Evolutionary conservation across 345 rosid genomes (phyloP), one percentile per base, ranked within the genome.

Genomic region (Heritiera fomes): DNA sequence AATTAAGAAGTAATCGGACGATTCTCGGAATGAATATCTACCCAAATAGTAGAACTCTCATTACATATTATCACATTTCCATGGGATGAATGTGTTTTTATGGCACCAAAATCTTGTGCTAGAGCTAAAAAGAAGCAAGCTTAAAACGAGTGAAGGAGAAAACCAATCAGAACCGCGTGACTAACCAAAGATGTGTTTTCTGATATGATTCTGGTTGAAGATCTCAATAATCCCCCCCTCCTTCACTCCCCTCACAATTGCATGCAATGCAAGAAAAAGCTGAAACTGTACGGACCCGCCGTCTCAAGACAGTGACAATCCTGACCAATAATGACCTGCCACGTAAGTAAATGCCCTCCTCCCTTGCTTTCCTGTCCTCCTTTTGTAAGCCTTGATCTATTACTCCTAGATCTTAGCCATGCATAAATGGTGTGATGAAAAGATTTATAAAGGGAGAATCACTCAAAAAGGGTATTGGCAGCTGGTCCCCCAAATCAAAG

Each of bases 171-270:
- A 82, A 82, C 60, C 28, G 77, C 82, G 78, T 84, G 89, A 84
- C 58, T 72, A 77, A 84, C 80, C 86, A 86, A 80, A 76, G 65
- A 56, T 45, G 38, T 46, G n/a, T 34, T 52, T 71, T 32, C 61
- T 28, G 76, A 79, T 76, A 32, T n/a, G 76, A 61, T 73, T 62
- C 75, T 71, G 82, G 67, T 78, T 49, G 66, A 71, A 53, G 70
- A 72, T 68, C 79, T 34, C 50, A 20, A 71, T 47, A 55, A 71
- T 71, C 41, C 8, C 30, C 43, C 72, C 52, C 1, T 13, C 38
- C 38, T 3, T 34, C 38, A 23, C 28, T 3, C 43, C 69, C 40
- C 52, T 9, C 56, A 75, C 47, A 53, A 52, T 72, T 34, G 47
- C 76, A 69, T 69, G 80, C 56, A 30, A 50, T 17, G 61, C n/a